Conservation (phyloP, 192 early-diverging fungal species). For the Nowakowskiella sp. region DNA sequence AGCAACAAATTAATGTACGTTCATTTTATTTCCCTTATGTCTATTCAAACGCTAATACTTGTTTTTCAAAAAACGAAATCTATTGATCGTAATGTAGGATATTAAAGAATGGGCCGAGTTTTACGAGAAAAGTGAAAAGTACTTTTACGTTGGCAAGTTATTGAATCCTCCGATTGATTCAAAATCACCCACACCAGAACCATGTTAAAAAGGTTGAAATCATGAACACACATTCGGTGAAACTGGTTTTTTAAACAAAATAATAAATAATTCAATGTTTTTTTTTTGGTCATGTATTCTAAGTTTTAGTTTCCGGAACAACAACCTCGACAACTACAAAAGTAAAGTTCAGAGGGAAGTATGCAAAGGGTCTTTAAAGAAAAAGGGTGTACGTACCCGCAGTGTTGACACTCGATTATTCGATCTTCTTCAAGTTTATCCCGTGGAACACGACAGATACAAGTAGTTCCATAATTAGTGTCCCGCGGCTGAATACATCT, state of each 20-base stretch:
- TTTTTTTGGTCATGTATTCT: slow-evolving; percentile 2
- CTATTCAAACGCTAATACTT: slow-evolving; percentile 8
- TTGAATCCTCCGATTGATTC: slow-evolving; percentile 75
- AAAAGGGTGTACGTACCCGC: slow-evolving; percentile 55
- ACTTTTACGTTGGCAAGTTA: slow-evolving; percentile 79
- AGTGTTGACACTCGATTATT: slow-evolving; percentile 88
- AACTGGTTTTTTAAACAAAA: slow-evolving; percentile 1
- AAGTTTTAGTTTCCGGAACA: not conserved
- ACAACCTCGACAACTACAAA: slow-evolving; percentile 7
- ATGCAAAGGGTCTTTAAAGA: not conserved
- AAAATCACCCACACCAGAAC: slow-evolving; percentile 68
- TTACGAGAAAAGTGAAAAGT: slow-evolving; percentile 80
- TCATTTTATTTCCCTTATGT: too few species aligned
- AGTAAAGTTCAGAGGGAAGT: not conserved
- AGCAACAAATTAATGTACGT: slow-evolving; percentile 63
- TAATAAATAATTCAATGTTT: not conserved
- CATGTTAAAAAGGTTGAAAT: slow-evolving; percentile 54
- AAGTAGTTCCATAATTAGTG: slow-evolving; percentile 95
- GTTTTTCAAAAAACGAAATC: not conserved
- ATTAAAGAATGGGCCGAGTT: slow-evolving; percentile 78
- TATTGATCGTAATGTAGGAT: slow-evolving; percentile 30
- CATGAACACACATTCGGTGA: not conserved
- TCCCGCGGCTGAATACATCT: slow-evolving; percentile 95
- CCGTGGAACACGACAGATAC: slow-evolving; percentile 93
- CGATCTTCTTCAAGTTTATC: slow-evolving; percentile 83